Evolutionary conservation across 805 yeast species (phyloP).

Genomic region (Debaryomyces tyrocola): DNA sequence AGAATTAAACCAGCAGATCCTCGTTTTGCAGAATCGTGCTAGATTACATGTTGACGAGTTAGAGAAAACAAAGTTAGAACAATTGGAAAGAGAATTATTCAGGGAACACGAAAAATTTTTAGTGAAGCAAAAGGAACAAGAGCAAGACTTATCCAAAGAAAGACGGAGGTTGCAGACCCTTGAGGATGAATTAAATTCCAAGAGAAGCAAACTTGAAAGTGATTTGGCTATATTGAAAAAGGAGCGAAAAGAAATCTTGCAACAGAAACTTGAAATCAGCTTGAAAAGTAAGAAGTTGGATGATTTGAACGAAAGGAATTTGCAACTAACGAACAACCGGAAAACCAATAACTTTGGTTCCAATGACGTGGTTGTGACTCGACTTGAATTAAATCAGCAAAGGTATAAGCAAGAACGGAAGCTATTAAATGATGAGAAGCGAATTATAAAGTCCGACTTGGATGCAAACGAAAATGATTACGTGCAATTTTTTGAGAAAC

Average conservation of each 20-base stretch:
- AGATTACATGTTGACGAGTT: slow-evolving; percentile 1
- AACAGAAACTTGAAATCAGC: background rate
- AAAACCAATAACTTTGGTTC: background rate
- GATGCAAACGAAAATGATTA: slow-evolving; percentile 6
- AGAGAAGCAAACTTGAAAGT: background rate
- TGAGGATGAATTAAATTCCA: background rate
- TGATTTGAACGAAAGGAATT: background rate
- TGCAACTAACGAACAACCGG: background rate
- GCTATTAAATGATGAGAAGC: background rate
- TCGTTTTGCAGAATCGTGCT: background rate
- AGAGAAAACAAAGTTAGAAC: slow-evolving; percentile 6
- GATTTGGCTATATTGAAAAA: background rate
- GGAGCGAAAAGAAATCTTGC: background rate
- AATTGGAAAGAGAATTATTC: slow-evolving; percentile 5
- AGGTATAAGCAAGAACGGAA: background rate
- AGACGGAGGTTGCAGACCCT: background rate
- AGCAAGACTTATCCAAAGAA: slow-evolving; percentile 7
- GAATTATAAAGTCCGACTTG: background rate
- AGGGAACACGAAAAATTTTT: slow-evolving; percentile 5
- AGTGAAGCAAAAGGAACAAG: slow-evolving; percentile 7
- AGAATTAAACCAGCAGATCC: slow-evolving; percentile 3
- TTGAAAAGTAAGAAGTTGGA: background rate
- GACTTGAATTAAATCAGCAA: background rate
- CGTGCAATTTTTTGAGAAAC: slow-evolving; percentile 2
- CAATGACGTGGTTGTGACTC: background rate